Base-by-base conservation (phyloP, 106 monocot genomes). In the Dendrobium huoshanense region DNA sequence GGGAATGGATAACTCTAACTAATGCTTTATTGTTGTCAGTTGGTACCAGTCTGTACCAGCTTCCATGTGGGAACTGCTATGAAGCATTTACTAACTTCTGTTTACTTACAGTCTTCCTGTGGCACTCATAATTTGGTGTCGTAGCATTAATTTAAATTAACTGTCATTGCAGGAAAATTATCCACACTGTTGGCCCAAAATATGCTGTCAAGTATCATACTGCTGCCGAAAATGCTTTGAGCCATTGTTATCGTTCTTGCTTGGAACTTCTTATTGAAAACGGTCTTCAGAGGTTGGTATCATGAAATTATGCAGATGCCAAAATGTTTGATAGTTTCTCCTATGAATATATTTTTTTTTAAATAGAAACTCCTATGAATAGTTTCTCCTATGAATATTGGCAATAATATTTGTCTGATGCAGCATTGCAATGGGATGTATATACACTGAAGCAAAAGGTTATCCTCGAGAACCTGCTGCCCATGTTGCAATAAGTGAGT, bases 181-280 rank as follows among this genome's bases (percentile, higher is more conserved):
- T 99, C 83, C 99, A 99, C 80, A 99, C 99, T 3, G 99, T 99
- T 61, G 99, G 99, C 15, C 99, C 99, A 29, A 99, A 99, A 80
- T 99, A 99, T 90, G 95, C 95, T 75, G 87, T 99, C 24, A 99
- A 99, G 81, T 99, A 99, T 86, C 99, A 99, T 81, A 99, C 99
- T 75, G 99, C 99, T 83, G 99, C 99, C 56, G 99, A 99, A 81
- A 99, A 93, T 87, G 93, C 99, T 54, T 87, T 99, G 68, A 99
- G 99, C 72, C 99, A 99, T 74, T 99, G 95, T 85, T 99, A 99
- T 55, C 85, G 95, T 20, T 91, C 99, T 84, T 99, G 99, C 79
- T 77, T 99, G 84, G 99, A 99, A 73, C 91, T 99, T 65, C 91
- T 99, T 29, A 93, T 95, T 87, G 99, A 99, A 59, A 93, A 91